Evolutionary conservation across 768 basidiomycete species (phyloP).

Genomic region (Tricholoma terreum): DNA sequence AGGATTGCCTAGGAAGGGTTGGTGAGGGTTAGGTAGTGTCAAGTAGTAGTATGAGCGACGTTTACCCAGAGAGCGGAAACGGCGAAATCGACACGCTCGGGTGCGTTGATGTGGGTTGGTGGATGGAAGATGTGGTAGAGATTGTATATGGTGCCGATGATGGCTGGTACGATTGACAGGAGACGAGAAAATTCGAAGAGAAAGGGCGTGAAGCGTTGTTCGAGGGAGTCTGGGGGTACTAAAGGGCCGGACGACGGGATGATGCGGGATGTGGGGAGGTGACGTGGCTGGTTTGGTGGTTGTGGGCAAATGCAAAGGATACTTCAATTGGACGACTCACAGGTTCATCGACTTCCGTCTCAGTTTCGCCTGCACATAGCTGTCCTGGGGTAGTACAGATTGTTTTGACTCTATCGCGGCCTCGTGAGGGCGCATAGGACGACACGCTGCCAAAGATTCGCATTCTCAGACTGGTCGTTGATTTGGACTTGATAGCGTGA

Average conservation of each 20-base stretch:
- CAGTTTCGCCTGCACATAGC: slow-evolving; percentile 70
- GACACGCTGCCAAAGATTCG: slow-evolving; percentile 30
- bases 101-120: slow-evolving; percentile 35
- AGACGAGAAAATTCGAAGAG: slow-evolving; percentile 71
- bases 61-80: slow-evolving; percentile 73
- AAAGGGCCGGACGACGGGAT: slow-evolving; percentile 47
- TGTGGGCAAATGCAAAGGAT: slow-evolving; percentile 35
- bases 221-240: slow-evolving; percentile 45
- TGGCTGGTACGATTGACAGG: slow-evolving; percentile 69
- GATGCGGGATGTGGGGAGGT: slow-evolving; percentile 66
- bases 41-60: slow-evolving; percentile 19
- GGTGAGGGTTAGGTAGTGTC: slow-evolving; percentile 1
- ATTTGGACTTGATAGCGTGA: slow-evolving; percentile 3
- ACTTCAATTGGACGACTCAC: slow-evolving; percentile 41
- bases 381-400: slow-evolving; percentile 65
- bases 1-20: slow-evolving; percentile 59
- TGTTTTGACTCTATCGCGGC: slow-evolving; percentile 36
- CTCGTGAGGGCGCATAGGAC: slow-evolving; percentile 11
- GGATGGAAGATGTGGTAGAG: slow-evolving; percentile 35
- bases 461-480: slow-evolving; percentile 22
- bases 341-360: slow-evolving; percentile 75
- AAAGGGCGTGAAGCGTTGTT: slow-evolving; percentile 47
- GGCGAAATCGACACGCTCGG: slow-evolving; percentile 60
- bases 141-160: slow-evolving; percentile 63
- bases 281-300: slow-evolving; percentile 34